These are phyloP conservation scores for Ogataea ramenticola DNA, from an alignment of 805 yeast genomes.

Conservation along the genomic window DNA sequence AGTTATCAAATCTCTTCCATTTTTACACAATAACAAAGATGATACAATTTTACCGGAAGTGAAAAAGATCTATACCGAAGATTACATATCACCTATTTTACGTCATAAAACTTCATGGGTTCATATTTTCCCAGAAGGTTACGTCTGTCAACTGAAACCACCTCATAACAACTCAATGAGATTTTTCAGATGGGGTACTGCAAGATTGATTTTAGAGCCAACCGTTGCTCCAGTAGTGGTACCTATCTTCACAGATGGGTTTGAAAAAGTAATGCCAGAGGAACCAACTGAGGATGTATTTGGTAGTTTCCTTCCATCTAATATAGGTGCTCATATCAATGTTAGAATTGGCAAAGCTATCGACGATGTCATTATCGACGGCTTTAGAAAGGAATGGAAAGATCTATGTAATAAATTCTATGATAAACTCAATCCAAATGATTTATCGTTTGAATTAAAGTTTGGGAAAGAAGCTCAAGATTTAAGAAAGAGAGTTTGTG, in stretches of 20 bases:
- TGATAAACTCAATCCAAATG: constrained; percentile 45
- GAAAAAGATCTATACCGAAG: constrained; percentile 19
- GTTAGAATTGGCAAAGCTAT: constrained; percentile 69
- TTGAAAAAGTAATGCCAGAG: constrained; percentile 84
- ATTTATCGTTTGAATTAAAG: constrained; percentile 54
- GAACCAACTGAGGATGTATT: constrained; percentile 46
- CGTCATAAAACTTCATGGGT: constrained; percentile 77
- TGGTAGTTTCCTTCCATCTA: constrained; percentile 53
- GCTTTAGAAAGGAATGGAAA: constrained; percentile 67
- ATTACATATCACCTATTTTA: constrained; percentile 47
- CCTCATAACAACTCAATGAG: constrained; percentile 86
- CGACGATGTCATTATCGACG: constrained; percentile 49
- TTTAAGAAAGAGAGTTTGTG: constrained; percentile 67
- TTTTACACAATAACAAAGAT: background rate
- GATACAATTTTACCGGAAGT: constrained; percentile 5
- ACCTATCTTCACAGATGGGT: constrained; percentile 81
- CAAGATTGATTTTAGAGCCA: constrained; percentile 76
- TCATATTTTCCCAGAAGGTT: constrained; percentile 93
- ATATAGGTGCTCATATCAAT: constrained; percentile 58
- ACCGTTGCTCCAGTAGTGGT: constrained; percentile 78
- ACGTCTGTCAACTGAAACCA: constrained; percentile 74
- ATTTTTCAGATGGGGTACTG: constrained; percentile 93
- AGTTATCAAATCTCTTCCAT: too few species aligned
- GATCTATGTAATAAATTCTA: constrained; percentile 46
- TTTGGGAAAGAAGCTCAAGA: constrained; percentile 56